Evolutionary conservation across 176 grass and related monocot genomes (phyloP).

Genomic region (Triticum dicoccoides): DNA sequence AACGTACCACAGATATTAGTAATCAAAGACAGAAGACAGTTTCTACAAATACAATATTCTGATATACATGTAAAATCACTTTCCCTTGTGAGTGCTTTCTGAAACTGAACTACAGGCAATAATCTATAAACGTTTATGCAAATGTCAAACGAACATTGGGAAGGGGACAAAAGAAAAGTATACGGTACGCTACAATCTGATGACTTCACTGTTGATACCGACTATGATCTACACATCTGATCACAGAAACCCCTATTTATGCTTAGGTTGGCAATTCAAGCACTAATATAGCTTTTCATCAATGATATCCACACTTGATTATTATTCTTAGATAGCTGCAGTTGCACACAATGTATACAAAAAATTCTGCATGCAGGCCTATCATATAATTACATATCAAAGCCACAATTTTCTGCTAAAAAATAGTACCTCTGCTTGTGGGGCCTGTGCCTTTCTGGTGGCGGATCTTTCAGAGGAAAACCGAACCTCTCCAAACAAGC

Average conservation of each 20-base stretch:
- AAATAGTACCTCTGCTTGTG: conserved; percentile 62
- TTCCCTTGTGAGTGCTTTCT: neutral
- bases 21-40: neutral
- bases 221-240: neutral
- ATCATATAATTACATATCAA: conserved; percentile 4
- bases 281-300: neutral
- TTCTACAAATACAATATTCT: neutral
- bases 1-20: neutral
- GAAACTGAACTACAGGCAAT: neutral
- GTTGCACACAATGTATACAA: neutral
- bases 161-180: neutral
- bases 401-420: neutral
- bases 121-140: neutral
- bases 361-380: neutral
- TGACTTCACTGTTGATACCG: neutral
- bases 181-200: neutral
- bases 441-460: conserved; percentile 60
- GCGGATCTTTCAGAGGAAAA: conserved; percentile 54
- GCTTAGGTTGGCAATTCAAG: neutral
- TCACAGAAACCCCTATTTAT: neutral
- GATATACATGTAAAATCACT: neutral
- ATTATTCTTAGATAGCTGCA: neutral
- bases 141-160: neutral
- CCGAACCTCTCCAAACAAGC: conserved; percentile 78
- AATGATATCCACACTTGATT: neutral